Percentiles rank a stretch among this genome's conserved stretches.
Conservation (phyloP, 257 asterid genomes). For the Solanum piurae region DNA sequence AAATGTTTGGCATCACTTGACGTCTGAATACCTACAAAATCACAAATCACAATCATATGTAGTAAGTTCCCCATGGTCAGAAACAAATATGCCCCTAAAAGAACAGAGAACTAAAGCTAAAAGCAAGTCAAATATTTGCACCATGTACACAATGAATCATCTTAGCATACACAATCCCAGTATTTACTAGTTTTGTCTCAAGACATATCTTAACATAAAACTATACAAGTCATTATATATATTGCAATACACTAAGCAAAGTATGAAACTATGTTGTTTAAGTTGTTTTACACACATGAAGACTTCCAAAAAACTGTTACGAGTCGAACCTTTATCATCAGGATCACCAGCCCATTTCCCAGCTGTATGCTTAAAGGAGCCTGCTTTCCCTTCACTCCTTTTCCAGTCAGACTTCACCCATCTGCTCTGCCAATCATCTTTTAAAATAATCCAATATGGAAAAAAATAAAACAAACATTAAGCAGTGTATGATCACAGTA, state of each 20-base stretch:
- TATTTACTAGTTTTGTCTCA: background rate
- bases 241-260: background rate
- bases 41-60: background rate
- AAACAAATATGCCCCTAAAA: background rate
- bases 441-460: background rate
- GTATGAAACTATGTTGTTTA: no score
- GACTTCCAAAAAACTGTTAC: background rate
- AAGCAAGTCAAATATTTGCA: background rate
- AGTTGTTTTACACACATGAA: background rate
- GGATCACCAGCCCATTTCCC: slow-evolving; percentile 96
- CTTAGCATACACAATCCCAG: background rate
- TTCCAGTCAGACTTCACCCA: slow-evolving; percentile 99
- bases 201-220: background rate
- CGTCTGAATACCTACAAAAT: slow-evolving; percentile 76
- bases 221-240: background rate
- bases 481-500: background rate
- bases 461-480: background rate
- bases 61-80: background rate
- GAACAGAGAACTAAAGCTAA: background rate
- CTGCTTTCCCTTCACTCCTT: slow-evolving; percentile 89
- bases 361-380: slow-evolving; percentile 84
- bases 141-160: background rate
- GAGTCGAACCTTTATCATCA: slow-evolving; percentile 68
- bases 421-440: slow-evolving; percentile 83
- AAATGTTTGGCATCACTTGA: slow-evolving; percentile 76